Evolutionary conservation across 345 rosid genomes (phyloP).

Genomic region (Aquilaria yunnanensis): DNA sequence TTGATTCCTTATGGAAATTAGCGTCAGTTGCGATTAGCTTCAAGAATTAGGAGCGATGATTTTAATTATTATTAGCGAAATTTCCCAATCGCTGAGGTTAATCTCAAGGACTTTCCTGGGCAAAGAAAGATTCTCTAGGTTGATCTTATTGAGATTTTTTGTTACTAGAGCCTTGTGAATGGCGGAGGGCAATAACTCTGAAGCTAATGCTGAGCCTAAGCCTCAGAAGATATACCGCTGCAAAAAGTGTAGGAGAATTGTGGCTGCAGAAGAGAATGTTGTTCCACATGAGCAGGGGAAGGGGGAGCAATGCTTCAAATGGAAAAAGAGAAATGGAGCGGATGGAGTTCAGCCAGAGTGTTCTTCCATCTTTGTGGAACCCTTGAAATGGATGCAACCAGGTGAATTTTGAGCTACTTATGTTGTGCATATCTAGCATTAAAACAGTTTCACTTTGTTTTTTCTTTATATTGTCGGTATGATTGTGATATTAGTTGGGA

Average conservation of each 20-base stretch:
- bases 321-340: slow-evolving; percentile 59
- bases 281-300: slow-evolving; percentile 63
- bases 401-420: slow-evolving; percentile 20
- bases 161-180: neutral
- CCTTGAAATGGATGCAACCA: slow-evolving; percentile 93
- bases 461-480: too few relatives aligned
- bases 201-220: slow-evolving; percentile 25
- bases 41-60: too few relatives aligned
- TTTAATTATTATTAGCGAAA: too few relatives aligned
- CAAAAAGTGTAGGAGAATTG: slow-evolving; percentile 72
- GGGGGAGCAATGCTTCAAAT: slow-evolving; percentile 69
- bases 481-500: too few relatives aligned
- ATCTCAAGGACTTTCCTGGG: too few relatives aligned
- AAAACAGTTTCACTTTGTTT: too few relatives aligned
- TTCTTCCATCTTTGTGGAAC: slow-evolving; percentile 83
- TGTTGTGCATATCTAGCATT: neutral
- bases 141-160: neutral
- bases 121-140: too few relatives aligned
- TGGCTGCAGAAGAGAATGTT: slow-evolving; percentile 62
- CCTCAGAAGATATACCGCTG: slow-evolving; percentile 68
- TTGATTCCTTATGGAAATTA: too few relatives aligned
- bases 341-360: slow-evolving; percentile 38
- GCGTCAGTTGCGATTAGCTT: too few relatives aligned
- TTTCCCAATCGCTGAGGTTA: too few relatives aligned
- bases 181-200: slow-evolving; percentile 20